Percentiles rank a stretch among this genome's conserved stretches.
These are phyloP conservation scores for Monosporascus sp. DNA, from an alignment of 2,329 filamentous ascomycete species.

Conservation along the genomic window DNA sequence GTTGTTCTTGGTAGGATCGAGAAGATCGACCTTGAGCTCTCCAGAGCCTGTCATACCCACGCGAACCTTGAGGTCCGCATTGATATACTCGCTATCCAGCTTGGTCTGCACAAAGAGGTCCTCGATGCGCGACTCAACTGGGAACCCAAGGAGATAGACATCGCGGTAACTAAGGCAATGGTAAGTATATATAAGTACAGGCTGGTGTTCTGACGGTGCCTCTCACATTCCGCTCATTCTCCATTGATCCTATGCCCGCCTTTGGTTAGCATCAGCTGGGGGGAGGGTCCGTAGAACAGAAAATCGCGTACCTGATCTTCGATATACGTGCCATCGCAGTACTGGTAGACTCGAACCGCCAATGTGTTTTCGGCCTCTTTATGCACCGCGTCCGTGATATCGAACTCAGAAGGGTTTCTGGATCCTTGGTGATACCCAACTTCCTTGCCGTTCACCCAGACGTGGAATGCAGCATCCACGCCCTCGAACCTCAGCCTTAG, in stretches of 20 bases:
- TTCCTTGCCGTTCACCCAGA: conserved; percentile 55
- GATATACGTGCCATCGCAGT: conserved; percentile 56
- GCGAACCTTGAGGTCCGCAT: conserved; percentile 42
- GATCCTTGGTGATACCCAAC: conserved; percentile 59
- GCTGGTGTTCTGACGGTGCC: background rate
- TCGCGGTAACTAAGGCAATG: conserved; percentile 42
- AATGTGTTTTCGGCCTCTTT: conserved; percentile 40
- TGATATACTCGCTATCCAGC: conserved; percentile 45
- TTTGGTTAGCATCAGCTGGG: conserved; percentile 1
- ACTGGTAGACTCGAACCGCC: conserved; percentile 55
- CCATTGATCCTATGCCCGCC: conserved; percentile 48
- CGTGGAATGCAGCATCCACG: conserved; percentile 57
- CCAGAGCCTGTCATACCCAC: conserved; percentile 48
- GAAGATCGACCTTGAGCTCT: conserved; percentile 53
- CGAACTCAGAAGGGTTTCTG: conserved; percentile 58
- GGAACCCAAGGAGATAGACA: conserved; percentile 54
- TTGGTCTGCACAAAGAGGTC: conserved; percentile 50
- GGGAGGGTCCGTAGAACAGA: background rate
- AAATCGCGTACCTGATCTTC: conserved; percentile 41
- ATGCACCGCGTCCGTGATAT: conserved; percentile 45
- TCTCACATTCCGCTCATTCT: conserved; percentile 46
- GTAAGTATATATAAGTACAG: background rate
- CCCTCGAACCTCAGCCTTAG: conserved; percentile 57
- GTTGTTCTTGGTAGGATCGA: conserved; percentile 49
- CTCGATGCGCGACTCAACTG: conserved; percentile 46